Base-by-base conservation (phyloP, 2,329 filamentous ascomycete genomes). In the Paraphoma sp. region DNA sequence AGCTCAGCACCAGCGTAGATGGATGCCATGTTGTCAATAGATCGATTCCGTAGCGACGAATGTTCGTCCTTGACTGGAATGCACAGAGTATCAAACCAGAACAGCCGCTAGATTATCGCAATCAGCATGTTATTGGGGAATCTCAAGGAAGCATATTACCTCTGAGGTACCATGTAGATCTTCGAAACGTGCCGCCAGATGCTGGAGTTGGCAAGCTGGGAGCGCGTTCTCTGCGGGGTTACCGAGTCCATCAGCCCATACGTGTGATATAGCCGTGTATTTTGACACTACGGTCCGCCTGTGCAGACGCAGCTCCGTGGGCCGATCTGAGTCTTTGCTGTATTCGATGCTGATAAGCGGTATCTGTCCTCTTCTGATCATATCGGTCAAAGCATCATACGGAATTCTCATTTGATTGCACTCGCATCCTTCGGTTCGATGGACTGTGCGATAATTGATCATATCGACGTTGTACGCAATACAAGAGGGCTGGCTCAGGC, bases 1-100 rank as follows among this genome's bases (percentile, higher is more conserved):
- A 47, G 46, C 10, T 47, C 17, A 18, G 60, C 48, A 8, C 44
- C 52, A 9, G 56, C 63, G 43, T 63, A 64, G 18, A 64, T 59
- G 12, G 51, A 43, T 10, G 55, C 51, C 59, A 64, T 64, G 8
- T 54, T 40, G n/a, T 54, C 48, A 30, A 66, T 60, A 17, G 44
- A 47, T 16, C 18, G 52, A 6, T 43, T 30, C n/a, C 48, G 47
- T 12, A 56, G 46, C 16, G 18, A 6, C 17, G 18, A 30, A 33
- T 51, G 47, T 45, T 29, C 29, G 11, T 54, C 33, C 14, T 31
- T 45, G 12, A 59, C 57, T 6, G 61, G 63, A 11, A 63, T 59
- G 48, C 63, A 66, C 2, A 66, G 49, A 4, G 63, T 64, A 51
- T 66, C 63, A 41, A 64, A 55, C 62, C 62, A 64, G 43, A 65